These are phyloP conservation scores for Aspergillus uvarum DNA, from an alignment of 2,329 filamentous ascomycete genomes.

Conservation along the genomic window DNA sequence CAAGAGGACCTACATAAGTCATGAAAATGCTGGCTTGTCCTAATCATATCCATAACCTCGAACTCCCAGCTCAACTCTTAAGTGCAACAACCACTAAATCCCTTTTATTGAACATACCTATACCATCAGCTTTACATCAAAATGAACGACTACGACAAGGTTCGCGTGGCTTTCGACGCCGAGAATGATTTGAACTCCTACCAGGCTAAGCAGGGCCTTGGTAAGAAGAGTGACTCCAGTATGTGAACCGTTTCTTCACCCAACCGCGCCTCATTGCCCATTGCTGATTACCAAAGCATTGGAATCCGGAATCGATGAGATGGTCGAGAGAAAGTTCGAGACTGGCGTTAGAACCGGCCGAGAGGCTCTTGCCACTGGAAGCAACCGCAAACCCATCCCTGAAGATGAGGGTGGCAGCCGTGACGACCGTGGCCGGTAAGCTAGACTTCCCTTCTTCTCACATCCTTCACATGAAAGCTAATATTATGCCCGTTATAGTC, in stretches of 20 bases:
- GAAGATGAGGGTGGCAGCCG: slow-evolving; percentile 43
- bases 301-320: slow-evolving; percentile 45
- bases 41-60: neutral
- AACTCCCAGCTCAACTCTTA: neutral
- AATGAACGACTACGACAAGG: slow-evolving; percentile 27
- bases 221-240: slow-evolving; percentile 43
- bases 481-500: slow-evolving; percentile 19
- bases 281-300: slow-evolving; percentile 23
- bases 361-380: slow-evolving; percentile 34
- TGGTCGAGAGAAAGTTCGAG: slow-evolving; percentile 39
- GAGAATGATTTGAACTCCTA: slow-evolving; percentile 44
- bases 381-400: slow-evolving; percentile 42
- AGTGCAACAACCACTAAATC: neutral
- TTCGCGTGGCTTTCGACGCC: slow-evolving; percentile 32
- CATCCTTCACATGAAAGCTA: slow-evolving; percentile 4
- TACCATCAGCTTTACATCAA: neutral
- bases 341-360: slow-evolving; percentile 39
- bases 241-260: slow-evolving; percentile 14
- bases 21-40: neutral
- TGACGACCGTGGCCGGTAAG: slow-evolving; percentile 41
- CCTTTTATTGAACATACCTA: neutral
- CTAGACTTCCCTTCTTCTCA: neutral
- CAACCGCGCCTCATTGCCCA: neutral
- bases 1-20: neutral
- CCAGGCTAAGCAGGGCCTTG: slow-evolving; percentile 41